phyloP scores from a whole-genome alignment of 495 filamentous ascomycete species.

The Hyaloscypha finlandica region DNA sequence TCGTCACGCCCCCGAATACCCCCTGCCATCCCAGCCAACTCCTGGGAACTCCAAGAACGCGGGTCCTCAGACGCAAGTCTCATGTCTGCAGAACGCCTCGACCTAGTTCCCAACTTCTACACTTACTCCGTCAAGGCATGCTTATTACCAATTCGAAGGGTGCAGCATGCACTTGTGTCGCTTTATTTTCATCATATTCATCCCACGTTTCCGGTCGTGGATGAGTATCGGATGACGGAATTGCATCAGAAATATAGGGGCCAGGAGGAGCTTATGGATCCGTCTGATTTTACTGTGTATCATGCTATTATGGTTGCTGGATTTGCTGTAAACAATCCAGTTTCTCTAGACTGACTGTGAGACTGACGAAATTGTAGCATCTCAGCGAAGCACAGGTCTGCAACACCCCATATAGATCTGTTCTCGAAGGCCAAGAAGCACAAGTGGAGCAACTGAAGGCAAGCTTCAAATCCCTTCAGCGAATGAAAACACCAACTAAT shows the following conservation, averaged over 20 bases:
- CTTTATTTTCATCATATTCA: constrained; percentile 21
- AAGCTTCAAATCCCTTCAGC: too few relatives aligned
- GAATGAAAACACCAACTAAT: too few relatives aligned
- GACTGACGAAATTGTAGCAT: constrained; percentile 4
- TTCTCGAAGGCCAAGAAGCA: constrained; percentile 19
- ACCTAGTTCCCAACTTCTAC: constrained; percentile 20
- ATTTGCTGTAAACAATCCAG: constrained; percentile 14
- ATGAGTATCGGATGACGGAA: constrained; percentile 17
- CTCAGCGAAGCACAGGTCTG: constrained; percentile 16
- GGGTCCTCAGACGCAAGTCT: not conserved
- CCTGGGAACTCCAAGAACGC: not conserved
- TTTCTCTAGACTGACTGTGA: too few relatives aligned
- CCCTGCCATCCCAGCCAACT: not conserved
- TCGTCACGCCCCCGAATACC: not conserved
- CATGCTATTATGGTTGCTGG: constrained; percentile 20
- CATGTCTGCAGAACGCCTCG: constrained; percentile 1
- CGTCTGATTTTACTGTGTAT: constrained; percentile 15
- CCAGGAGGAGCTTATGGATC: constrained; percentile 17
- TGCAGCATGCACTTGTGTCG: constrained; percentile 17
- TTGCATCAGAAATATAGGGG: constrained; percentile 18
- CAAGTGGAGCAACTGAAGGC: constrained; percentile 16
- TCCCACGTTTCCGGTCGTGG: constrained; percentile 22
- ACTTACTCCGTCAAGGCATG: constrained; percentile 12
- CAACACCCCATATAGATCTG: constrained; percentile 16
- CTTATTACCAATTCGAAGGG: constrained; percentile 17